phyloP scores from a whole-genome alignment of 2,329 filamentous ascomycete species.

The Scytalidium sp. region DNA sequence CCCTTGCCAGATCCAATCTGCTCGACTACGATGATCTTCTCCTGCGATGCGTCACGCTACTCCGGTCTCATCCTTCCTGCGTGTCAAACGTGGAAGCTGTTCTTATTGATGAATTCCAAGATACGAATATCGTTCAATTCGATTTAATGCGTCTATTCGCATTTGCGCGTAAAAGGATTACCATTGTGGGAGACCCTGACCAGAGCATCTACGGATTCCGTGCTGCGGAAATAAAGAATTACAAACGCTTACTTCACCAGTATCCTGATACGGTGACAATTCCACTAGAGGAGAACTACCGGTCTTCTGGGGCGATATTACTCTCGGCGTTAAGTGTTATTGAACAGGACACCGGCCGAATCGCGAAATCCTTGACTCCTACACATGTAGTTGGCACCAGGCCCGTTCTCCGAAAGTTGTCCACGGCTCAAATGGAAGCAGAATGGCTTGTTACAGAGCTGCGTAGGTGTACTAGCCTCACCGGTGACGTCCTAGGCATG shows the following conservation, averaged over 20 bases:
- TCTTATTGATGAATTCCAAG: conserved; percentile 95
- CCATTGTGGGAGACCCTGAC: conserved; percentile 93
- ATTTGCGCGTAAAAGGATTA: conserved; percentile 70
- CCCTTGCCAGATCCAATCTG: conserved; percentile 72
- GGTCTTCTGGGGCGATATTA: conserved; percentile 84
- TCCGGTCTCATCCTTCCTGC: conserved; percentile 70
- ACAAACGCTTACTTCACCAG: conserved; percentile 72
- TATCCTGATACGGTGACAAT: conserved; percentile 79
- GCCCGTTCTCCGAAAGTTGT: conserved; percentile 76
- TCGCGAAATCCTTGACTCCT: conserved; percentile 74
- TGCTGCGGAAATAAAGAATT: conserved; percentile 86
- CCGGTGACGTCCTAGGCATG: conserved; percentile 67
- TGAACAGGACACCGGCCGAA: conserved; percentile 79
- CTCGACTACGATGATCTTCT: conserved; percentile 95
- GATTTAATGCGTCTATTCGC: conserved; percentile 90
- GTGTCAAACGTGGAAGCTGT: conserved; percentile 89
- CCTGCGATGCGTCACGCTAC: conserved; percentile 75
- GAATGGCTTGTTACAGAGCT: conserved; percentile 89
- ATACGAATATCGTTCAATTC: conserved; percentile 94
- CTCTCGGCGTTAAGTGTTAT: conserved; percentile 80
- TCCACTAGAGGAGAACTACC: conserved; percentile 89
- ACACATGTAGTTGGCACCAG: conserved; percentile 77
- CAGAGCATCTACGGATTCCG: conserved; percentile 98
- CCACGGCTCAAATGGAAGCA: conserved; percentile 69
- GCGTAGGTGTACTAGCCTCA: conserved; percentile 64